A percentile compares a stretch with the other conserved stretches of the same genome.
Conservation (phyloP, 2,329 filamentous ascomycete species). For the Epichloe glyceriae region DNA sequence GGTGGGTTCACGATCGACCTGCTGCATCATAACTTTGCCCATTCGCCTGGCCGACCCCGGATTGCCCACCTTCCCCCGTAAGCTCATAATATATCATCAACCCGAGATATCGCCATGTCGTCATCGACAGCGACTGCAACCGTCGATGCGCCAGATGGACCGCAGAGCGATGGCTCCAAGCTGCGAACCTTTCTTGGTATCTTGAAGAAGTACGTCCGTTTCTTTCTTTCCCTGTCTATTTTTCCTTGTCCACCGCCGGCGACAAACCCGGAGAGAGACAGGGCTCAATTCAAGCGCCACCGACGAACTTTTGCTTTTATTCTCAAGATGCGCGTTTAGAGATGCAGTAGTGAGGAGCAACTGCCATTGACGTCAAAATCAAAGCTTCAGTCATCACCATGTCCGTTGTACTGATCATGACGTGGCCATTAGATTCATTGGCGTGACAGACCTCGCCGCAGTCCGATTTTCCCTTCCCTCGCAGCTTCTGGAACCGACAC, state of each 20-base stretch:
- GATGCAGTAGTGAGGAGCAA: background rate
- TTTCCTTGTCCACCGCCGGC: background rate
- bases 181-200: slow-evolving; percentile 80
- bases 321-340: background rate
- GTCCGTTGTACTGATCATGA: slow-evolving; percentile 2
- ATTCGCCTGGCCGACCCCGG: background rate
- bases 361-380: background rate
- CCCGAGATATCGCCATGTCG: slow-evolving; percentile 20
- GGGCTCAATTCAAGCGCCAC: background rate
- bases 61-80: background rate
- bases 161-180: slow-evolving; percentile 70
- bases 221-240: background rate
- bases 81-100: background rate
- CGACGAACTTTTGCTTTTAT: background rate
- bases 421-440: slow-evolving; percentile 60
- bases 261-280: slow-evolving; percentile 2
- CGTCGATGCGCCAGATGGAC: slow-evolving; percentile 28
- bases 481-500: slow-evolving; percentile 88
- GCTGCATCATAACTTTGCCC: background rate
- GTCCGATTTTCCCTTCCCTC: slow-evolving; percentile 94
- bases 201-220: slow-evolving; percentile 59
- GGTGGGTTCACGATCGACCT: background rate
- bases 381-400: background rate
- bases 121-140: slow-evolving; percentile 21
- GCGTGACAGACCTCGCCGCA: slow-evolving; percentile 86